Evolutionary conservation across 306 rosid species (phyloP), one percentile per base, ranked within the genome.

Genomic region (Datisca glomerata): DNA sequence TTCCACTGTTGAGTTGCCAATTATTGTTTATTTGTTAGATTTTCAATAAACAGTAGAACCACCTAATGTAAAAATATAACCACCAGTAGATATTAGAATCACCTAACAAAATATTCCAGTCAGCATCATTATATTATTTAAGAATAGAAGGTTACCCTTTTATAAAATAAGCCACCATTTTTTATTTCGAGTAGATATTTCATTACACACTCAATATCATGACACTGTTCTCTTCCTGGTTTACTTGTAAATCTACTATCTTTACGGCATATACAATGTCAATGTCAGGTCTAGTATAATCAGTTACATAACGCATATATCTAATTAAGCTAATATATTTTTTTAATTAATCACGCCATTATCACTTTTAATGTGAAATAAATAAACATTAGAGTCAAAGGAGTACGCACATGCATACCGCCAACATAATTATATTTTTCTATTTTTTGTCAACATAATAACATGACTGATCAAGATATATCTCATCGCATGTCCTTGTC

Each of bases 381-480:
- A 47, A 47, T n/a, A n/a, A n/a, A n/a, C n/a, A n/a, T n/a, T n/a
- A n/a, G n/a, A n/a, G n/a, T n/a, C n/a, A n/a, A 47, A n/a, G n/a
- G n/a, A 29, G 52, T 29, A n/a, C 24, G 8, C 4, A 7, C 40
- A 18, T 28, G 24, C n/a, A n/a, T n/a, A n/a, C n/a, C n/a, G n/a
- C n/a, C n/a, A n/a, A n/a, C n/a, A n/a, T n/a, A n/a, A n/a, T n/a
- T n/a, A n/a, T n/a, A n/a, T n/a, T n/a, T n/a, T n/a, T n/a, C n/a
- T n/a, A n/a, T n/a, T n/a, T 36, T 50, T 49, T 50, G 33, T 36
- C 35, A 37, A 37, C 8, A 17, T 23, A 37, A 24, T 50, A n/a
- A n/a, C n/a, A 35, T 24, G 16, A 50, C 15, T 50, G 8, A 24
- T 18, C 46, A 24, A 38, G 46, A n/a, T 36, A 38, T 36, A 38